Conservation (phyloP, 805 yeast species). For the Candida coleopterorum region DNA sequence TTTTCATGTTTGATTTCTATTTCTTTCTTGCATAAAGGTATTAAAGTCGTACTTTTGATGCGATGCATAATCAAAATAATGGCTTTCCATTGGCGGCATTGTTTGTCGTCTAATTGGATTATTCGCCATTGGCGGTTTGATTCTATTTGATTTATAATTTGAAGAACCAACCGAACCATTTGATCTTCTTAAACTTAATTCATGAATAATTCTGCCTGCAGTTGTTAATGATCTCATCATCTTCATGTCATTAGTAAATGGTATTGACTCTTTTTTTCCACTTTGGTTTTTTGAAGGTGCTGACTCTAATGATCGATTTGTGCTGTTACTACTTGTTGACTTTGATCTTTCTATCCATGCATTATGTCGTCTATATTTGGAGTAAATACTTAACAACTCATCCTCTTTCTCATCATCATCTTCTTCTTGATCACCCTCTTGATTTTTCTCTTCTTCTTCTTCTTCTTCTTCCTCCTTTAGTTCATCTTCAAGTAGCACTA, state of each 20-base stretch:
- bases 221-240: not conserved
- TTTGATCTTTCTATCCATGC: slow-evolving; percentile 22
- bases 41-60: slow-evolving; percentile 32
- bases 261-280: not conserved
- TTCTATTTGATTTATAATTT: slow-evolving; percentile 18
- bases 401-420: slow-evolving; percentile 35
- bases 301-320: not conserved
- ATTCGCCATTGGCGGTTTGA: slow-evolving; percentile 13
- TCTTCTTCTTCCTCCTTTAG: slow-evolving; percentile 24
- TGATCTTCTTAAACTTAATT: slow-evolving; percentile 5
- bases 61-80: slow-evolving; percentile 32
- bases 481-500: slow-evolving; percentile 39
- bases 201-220: slow-evolving; percentile 8
- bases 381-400: slow-evolving; percentile 36
- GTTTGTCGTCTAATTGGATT: slow-evolving; percentile 10
- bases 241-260: not conserved
- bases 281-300: not conserved
- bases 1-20: not conserved
- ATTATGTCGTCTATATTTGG: slow-evolving; percentile 28
- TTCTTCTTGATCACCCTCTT: no score
- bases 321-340: slow-evolving; percentile 11
- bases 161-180: slow-evolving; percentile 6
- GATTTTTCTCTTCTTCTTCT: no score
- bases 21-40: slow-evolving; percentile 30
- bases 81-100: slow-evolving; percentile 14